phyloP scores from a whole-genome alignment of 1,139 yeast genomes.

The Kazachstania sp. region DNA sequence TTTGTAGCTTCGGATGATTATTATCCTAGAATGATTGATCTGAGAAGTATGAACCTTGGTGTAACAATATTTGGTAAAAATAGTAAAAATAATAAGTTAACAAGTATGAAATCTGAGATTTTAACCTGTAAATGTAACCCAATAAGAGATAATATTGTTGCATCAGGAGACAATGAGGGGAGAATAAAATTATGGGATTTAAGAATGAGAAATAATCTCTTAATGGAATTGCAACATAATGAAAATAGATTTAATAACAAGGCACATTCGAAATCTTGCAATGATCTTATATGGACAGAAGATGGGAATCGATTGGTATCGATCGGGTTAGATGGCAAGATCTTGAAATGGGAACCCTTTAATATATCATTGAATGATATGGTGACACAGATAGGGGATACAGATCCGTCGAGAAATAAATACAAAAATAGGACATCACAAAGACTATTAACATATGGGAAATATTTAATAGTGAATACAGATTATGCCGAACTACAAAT shows the following conservation, averaged over 20 bases:
- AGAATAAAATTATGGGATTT: conserved; percentile 36
- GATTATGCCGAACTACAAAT: conserved; percentile 74
- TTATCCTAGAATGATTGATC: conserved; percentile 59
- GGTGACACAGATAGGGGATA: conserved; percentile 25
- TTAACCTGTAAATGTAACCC: conserved; percentile 76
- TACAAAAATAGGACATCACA: conserved; percentile 24
- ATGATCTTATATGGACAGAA: conserved; percentile 22
- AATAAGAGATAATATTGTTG: conserved; percentile 38
- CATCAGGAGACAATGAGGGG: conserved; percentile 72
- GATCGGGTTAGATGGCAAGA: conserved; percentile 23
- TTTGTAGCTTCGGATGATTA: conserved; percentile 69
- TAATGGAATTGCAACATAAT: conserved; percentile 12
- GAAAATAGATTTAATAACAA: conserved; percentile 5
- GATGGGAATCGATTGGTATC: conserved; percentile 17
- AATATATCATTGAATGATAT: conserved; percentile 1
- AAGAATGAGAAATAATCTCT: conserved; percentile 16
- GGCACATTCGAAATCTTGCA: conserved; percentile 21
- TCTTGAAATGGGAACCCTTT: conserved; percentile 23
- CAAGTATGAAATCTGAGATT: conserved; percentile 42
- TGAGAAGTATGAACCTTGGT: conserved; percentile 35
- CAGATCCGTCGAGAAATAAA: conserved; percentile 37
- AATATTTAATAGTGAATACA: conserved; percentile 48
- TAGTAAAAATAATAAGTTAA: conserved; percentile 39
- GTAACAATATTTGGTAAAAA: conserved; percentile 45
- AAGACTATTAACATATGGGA: conserved; percentile 51